These are phyloP conservation scores for Boeremia lycopersici DNA, from an alignment of 2,329 filamentous ascomycete genomes.

Conservation along the genomic window DNA sequence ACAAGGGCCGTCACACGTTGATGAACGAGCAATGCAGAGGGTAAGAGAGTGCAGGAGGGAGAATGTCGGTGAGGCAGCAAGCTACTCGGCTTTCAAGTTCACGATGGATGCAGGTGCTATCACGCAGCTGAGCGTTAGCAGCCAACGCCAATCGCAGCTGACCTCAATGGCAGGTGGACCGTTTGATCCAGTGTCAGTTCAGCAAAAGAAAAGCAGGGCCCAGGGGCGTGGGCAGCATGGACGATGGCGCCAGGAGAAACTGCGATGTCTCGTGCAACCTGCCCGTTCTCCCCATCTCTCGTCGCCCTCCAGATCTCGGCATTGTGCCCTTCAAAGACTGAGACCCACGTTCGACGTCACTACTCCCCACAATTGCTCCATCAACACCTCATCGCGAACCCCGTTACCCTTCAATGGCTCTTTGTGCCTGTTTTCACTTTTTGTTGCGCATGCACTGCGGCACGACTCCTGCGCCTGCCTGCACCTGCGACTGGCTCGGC, in stretches of 20 bases:
- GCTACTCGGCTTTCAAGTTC: neutral
- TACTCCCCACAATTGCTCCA: slow-evolving; percentile 4
- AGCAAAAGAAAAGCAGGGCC: slow-evolving; percentile 4
- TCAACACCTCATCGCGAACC: neutral
- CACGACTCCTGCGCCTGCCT: neutral
- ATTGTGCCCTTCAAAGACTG: neutral
- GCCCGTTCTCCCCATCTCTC: slow-evolving; percentile 3
- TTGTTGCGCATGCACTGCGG: slow-evolving; percentile 17
- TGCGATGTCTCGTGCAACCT: slow-evolving; percentile 13
- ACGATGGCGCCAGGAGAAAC: slow-evolving; percentile 8
- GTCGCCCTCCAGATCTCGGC: neutral
- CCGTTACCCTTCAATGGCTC: slow-evolving; percentile 22
- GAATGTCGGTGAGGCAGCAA: slow-evolving; percentile 12
- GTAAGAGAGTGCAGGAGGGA: slow-evolving; percentile 2
- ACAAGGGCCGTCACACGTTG: slow-evolving; percentile 21
- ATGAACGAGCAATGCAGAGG: slow-evolving; percentile 10
- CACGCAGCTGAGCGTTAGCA: slow-evolving; percentile 1
- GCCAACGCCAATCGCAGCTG: slow-evolving; percentile 10
- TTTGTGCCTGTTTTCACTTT: slow-evolving; percentile 15
- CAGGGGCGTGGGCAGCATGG: neutral
- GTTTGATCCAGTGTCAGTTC: neutral
- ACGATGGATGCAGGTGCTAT: slow-evolving; percentile 10
- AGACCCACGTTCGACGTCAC: slow-evolving; percentile 13
- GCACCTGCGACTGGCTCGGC: slow-evolving; percentile 27
- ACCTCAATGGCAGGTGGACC: slow-evolving; percentile 7